A percentile compares a stretch with the other conserved stretches of the same genome.
Conservation (phyloP, 2,329 filamentous ascomycete species). For the Xylaria arbuscula region DNA sequence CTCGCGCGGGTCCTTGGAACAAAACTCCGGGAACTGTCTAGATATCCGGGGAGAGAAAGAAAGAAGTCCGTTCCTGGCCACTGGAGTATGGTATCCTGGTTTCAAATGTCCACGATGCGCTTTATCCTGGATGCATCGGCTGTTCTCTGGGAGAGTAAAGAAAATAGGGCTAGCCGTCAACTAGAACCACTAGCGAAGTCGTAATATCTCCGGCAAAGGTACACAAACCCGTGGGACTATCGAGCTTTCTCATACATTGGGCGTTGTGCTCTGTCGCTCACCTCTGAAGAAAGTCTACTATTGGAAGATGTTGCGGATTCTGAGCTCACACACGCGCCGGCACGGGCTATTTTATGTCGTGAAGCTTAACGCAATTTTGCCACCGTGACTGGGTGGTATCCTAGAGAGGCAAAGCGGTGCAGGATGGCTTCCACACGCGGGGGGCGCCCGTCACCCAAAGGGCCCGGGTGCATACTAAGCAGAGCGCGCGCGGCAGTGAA, state of each 20-base stretch:
- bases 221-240: constrained; percentile 31
- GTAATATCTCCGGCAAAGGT: constrained; percentile 33
- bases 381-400: constrained; percentile 36
- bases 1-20: constrained; percentile 27
- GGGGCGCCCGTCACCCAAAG: constrained; percentile 32
- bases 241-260: constrained; percentile 24
- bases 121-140: constrained; percentile 33
- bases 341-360: constrained; percentile 36
- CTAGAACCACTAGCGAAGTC: constrained; percentile 34
- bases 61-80: constrained; percentile 37
- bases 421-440: constrained; percentile 28
- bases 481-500: constrained; percentile 31
- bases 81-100: constrained; percentile 32
- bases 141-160: constrained; percentile 28
- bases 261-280: constrained; percentile 35
- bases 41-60: constrained; percentile 32
- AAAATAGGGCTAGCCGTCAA: constrained; percentile 35
- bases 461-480: constrained; percentile 27
- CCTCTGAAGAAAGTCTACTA: constrained; percentile 33
- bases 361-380: constrained; percentile 33
- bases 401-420: constrained; percentile 34
- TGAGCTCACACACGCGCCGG: constrained; percentile 22
- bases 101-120: constrained; percentile 34
- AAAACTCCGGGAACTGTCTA: constrained; percentile 25
- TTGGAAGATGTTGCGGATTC: constrained; percentile 12